These are phyloP conservation scores for Daldinia bambusicola DNA, from an alignment of 495 filamentous ascomycete species.

Conservation along the genomic window DNA sequence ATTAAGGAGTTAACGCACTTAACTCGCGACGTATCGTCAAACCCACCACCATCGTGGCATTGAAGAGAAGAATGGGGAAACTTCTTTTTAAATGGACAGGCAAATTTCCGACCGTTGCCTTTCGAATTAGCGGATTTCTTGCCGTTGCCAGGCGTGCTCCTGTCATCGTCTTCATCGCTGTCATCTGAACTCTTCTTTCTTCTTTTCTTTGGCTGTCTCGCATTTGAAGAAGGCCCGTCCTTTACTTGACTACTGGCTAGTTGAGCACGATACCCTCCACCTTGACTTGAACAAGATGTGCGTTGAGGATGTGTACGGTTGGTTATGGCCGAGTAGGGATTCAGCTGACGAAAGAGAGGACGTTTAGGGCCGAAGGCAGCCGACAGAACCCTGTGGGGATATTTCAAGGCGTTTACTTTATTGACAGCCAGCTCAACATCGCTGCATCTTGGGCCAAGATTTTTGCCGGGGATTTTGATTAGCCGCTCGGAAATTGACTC, in stretches of 20 bases:
- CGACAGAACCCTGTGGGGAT: no score
- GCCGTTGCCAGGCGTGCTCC: neutral
- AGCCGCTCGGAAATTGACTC: slow-evolving; percentile 1
- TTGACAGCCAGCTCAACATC: neutral
- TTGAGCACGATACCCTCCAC: neutral
- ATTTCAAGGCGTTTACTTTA: neutral
- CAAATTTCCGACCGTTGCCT: neutral
- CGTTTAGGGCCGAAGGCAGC: no score
- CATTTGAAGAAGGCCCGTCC: neutral
- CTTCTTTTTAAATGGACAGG: neutral
- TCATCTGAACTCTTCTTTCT: neutral
- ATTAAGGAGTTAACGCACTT: neutral
- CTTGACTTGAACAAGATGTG: neutral
- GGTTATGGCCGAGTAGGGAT: no score
- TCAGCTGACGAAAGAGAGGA: no score
- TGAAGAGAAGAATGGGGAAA: neutral
- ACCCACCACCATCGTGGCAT: neutral
- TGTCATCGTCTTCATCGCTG: neutral
- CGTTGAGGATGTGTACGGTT: neutral
- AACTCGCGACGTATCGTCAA: neutral
- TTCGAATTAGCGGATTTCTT: neutral
- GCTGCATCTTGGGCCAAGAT: neutral
- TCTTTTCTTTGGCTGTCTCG: neutral
- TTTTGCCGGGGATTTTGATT: neutral
- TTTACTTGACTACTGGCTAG: neutral